Base-by-base conservation (phyloP, 1,284 basidiomycete species). In the Puccinia horiana region DNA sequence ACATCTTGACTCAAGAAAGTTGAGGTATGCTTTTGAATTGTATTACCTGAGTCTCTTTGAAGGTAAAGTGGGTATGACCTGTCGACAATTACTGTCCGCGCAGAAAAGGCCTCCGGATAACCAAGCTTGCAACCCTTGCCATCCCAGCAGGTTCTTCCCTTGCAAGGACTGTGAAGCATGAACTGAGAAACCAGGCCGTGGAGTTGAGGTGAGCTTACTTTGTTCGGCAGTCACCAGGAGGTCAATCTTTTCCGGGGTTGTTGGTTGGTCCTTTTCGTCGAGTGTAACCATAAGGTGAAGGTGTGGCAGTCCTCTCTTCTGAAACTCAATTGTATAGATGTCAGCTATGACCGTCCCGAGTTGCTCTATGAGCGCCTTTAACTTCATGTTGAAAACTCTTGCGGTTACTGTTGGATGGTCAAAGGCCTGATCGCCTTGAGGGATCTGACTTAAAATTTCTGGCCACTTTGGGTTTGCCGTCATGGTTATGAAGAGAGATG, bases 401-500 rank as follows among this genome's bases (percentile, higher is more conserved):
- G 75, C 35, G 1, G 63, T 23, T 18, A 76, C 23, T 18, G 58
- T 58, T 14, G 58, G 75, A 2, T 58, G 26, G 20, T 77, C 37
- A 12, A 1, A 0, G 1, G 76, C 9, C 1, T 37, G 2, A 18
- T 77, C 37, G 1, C 76, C 76, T 14, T 16, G n/a, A 20, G 29
- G 29, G 23, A 58, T n/a, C 23, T 63, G 5, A 4, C 8, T 4
- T 6, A 63, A 6, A 1, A 76, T 58, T 26, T 76, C 52, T 16
- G 26, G 26, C 74, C 88, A 89, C 0, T 87, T 84, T 0, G 87
- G 84, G 83, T 88, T 89, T 84, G 87, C 88, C 0, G 87, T 88
- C 85, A 88, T 85, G 0, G 87, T 89, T 76, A 88, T 83, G 83
- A 89, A 89, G 72, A 88, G 87, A 2, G 86, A 87, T 0, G 88